Conservation (phyloP, 106 monocot species). For the Xerophyta viscosa region DNA sequence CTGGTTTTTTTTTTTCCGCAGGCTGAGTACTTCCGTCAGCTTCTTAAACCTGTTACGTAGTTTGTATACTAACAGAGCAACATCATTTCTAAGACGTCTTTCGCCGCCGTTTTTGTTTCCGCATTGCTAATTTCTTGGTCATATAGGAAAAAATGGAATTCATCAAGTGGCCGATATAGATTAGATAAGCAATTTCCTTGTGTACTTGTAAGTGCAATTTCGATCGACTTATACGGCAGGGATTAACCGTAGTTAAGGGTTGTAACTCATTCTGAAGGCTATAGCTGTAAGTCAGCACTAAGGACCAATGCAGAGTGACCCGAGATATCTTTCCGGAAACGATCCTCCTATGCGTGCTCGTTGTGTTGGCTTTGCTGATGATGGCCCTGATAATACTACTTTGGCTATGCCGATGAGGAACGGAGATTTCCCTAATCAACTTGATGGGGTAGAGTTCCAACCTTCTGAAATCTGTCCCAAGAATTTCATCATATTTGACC, state of each 20-base stretch:
- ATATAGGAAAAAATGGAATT: background rate
- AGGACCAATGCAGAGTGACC: constrained; percentile 46
- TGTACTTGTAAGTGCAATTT: too few relatives aligned
- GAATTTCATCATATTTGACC: constrained; percentile 64
- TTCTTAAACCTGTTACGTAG: constrained; percentile 91
- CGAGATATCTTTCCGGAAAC: constrained; percentile 15
- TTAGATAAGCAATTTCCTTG: background rate
- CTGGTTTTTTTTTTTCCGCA: too few relatives aligned
- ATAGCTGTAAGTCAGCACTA: background rate
- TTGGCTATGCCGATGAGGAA: constrained; percentile 9
- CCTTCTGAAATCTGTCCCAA: constrained; percentile 40
- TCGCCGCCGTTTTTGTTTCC: background rate
- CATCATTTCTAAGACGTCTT: background rate
- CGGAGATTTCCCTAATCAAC: constrained; percentile 13
- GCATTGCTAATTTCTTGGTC: background rate
- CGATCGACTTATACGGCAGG: too few relatives aligned
- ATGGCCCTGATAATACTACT: constrained; percentile 9
- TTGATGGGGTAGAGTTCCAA: constrained; percentile 37
- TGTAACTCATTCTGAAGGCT: too few relatives aligned
- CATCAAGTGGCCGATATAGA: background rate
- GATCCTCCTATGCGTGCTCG: constrained; percentile 12
- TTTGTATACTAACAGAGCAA: background rate
- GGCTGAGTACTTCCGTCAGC: constrained; percentile 75
- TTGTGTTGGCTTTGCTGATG: constrained; percentile 9
- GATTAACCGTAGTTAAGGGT: too few relatives aligned